These are phyloP conservation scores for Colletotrichum limetticola DNA, from an alignment of 2,329 filamentous ascomycete species.

Conservation along the genomic window DNA sequence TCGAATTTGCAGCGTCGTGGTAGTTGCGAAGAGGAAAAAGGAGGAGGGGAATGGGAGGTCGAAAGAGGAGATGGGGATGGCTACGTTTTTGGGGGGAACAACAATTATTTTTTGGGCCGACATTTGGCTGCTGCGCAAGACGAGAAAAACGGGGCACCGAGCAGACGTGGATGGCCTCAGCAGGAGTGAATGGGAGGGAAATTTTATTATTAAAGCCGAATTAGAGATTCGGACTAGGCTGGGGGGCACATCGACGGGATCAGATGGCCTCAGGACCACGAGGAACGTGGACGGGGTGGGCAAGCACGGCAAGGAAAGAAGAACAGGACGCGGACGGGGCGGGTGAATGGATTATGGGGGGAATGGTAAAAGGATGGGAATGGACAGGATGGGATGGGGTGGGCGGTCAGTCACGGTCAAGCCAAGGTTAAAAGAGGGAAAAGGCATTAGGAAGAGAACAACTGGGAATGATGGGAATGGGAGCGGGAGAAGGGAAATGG, in stretches of 20 bases:
- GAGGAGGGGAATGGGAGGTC: slow-evolving; percentile 40
- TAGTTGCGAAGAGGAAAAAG: slow-evolving; percentile 43
- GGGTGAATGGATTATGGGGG: neutral
- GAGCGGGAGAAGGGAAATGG: slow-evolving; percentile 34
- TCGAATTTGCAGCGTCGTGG: slow-evolving; percentile 49
- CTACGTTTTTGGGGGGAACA: slow-evolving; percentile 60
- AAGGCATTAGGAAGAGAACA: slow-evolving; percentile 16
- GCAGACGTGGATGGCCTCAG: slow-evolving; percentile 36
- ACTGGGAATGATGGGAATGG: slow-evolving; percentile 35
- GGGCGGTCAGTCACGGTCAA: slow-evolving; percentile 7
- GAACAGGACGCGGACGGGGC: slow-evolving; percentile 9
- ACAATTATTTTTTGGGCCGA: slow-evolving; percentile 53
- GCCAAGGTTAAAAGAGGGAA: neutral
- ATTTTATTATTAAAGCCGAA: slow-evolving; percentile 46
- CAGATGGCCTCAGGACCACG: slow-evolving; percentile 35
- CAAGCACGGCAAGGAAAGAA: neutral
- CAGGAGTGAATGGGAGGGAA: slow-evolving; percentile 44
- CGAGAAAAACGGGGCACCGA: slow-evolving; percentile 60
- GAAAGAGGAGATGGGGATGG: slow-evolving; percentile 58
- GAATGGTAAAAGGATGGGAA: slow-evolving; percentile 14
- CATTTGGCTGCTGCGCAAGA: slow-evolving; percentile 47
- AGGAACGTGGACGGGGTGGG: slow-evolving; percentile 37
- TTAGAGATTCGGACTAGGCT: slow-evolving; percentile 35
- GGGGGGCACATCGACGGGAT: slow-evolving; percentile 34
- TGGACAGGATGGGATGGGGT: slow-evolving; percentile 16